Percentiles rank a stretch among this genome's conserved stretches.
phyloP scores from a whole-genome alignment of 2,329 filamentous ascomycete species.

The Podosphaera aphanis region DNA sequence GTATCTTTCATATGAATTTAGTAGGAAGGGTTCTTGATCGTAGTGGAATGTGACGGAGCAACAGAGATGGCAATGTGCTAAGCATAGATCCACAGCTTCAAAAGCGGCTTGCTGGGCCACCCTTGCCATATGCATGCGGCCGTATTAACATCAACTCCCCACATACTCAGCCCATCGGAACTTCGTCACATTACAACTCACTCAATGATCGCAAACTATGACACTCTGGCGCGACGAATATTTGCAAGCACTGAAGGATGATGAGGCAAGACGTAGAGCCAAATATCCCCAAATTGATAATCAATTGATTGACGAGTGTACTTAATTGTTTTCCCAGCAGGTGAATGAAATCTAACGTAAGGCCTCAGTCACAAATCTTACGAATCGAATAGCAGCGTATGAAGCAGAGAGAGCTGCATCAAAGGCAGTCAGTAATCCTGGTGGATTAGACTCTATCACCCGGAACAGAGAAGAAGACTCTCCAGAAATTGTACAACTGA shows the following conservation, averaged over 20 bases:
- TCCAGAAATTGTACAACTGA: slow-evolving; percentile 25
- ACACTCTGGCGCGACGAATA: slow-evolving; percentile 56
- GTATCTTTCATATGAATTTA: neutral
- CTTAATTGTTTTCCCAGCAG: no score
- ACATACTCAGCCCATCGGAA: no score
- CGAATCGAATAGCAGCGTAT: slow-evolving; percentile 40
- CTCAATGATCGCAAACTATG: slow-evolving; percentile 5
- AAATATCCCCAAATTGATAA: slow-evolving; percentile 32
- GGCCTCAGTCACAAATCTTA: slow-evolving; percentile 35
- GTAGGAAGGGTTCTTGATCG: slow-evolving; percentile 2
- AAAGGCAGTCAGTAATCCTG: slow-evolving; percentile 9
- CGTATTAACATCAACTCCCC: no score
- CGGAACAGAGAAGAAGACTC: slow-evolving; percentile 8
- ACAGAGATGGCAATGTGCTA: no score
- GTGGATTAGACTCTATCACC: slow-evolving; percentile 6
- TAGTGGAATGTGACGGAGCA: neutral
- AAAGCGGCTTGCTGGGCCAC: no score
- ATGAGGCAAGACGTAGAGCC: slow-evolving; percentile 43
- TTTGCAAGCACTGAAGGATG: slow-evolving; percentile 45
- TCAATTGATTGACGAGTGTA: slow-evolving; percentile 61
- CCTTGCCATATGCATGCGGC: no score
- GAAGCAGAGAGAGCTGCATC: slow-evolving; percentile 30
- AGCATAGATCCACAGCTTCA: no score
- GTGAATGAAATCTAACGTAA: slow-evolving; percentile 3
- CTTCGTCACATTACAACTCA: no score